Base-by-base conservation (phyloP, 305 asterid genomes). In the Fraxinus greggii region DNA sequence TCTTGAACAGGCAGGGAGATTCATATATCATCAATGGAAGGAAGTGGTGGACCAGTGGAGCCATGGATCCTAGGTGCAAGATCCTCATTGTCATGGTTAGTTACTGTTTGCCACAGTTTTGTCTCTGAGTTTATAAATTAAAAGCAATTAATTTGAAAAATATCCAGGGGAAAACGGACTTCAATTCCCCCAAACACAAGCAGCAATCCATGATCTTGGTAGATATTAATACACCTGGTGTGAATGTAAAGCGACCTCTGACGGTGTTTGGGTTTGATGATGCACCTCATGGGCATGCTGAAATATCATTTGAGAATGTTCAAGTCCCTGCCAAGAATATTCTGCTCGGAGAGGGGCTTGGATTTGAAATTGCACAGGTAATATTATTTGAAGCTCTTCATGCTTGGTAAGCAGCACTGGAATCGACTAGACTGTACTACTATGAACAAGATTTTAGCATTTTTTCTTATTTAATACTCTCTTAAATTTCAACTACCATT, bases 1-100 rank as follows among this genome's bases (percentile, higher is more conserved):
- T 67, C 74, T 78, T 83, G 54, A 78, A 72, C 85, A 96, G 99
- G 82, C 78, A 85, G 36, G 98, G 90, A 54, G 90, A 92, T 87
- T 91, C 93, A 0, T 96, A 91, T 84, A 86, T 96, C 84, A 91
- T 96, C 86, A 94, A 96, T 36, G 99, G 99, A 82, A 91, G 87
- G 67, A 96, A 96, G 85, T 96, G 99, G 99, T 96, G 98, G 99
- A 94, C 98, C 3, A 96, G 98, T 38, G 99, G 99, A 84, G 99
- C 99, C 85, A 94, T 96, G 99, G 98, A 96, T 88, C 99, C 98
- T 70, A 84, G 99, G 91, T 96, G 99, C 89, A 92, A 91, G 86
- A 77, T 96, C 84, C 97, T 96, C 86, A 91, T 96, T 59, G 93
- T 94, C 83, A 96, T 94, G 98, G 99, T 96, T 84, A 87, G 93